Evolutionary conservation across 345 rosid genomes (phyloP).

Genomic region (Murraya koenigii): DNA sequence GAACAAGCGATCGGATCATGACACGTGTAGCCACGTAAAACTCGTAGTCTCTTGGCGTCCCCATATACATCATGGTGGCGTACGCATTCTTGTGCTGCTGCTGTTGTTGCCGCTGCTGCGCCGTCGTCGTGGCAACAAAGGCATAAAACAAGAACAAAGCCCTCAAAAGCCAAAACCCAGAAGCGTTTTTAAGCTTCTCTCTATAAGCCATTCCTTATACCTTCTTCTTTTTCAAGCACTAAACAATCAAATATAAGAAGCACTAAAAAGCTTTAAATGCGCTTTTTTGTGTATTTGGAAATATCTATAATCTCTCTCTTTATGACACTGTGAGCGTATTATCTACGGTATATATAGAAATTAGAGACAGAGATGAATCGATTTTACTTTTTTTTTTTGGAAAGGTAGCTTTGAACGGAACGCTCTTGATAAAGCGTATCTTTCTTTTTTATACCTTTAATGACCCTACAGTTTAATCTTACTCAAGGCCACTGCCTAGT

Average conservation of each 20-base stretch:
- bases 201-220: not conserved
- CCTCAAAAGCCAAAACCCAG: not conserved
- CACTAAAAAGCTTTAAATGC: not conserved
- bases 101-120: conserved; percentile 22
- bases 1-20: conserved; percentile 73
- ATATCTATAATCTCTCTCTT: not conserved
- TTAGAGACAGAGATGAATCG: not conserved
- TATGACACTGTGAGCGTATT: not conserved
- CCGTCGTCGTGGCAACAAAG: not conserved
- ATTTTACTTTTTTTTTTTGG: no score
- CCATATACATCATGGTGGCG: conserved; percentile 99
- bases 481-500: not conserved
- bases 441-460: not conserved
- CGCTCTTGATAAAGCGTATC: not conserved
- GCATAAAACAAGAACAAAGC: conserved; percentile 1
- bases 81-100: conserved; percentile 68
- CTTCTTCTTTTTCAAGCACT: not conserved
- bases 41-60: conserved; percentile 97
- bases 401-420: not conserved
- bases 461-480: not conserved
- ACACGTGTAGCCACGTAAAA: conserved; percentile 93
- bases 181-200: not conserved
- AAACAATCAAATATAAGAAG: not conserved
- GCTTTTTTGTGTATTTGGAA: not conserved
- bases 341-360: not conserved